Base-by-base conservation (phyloP, 768 basidiomycete species). In the Megacollybia marginata region DNA sequence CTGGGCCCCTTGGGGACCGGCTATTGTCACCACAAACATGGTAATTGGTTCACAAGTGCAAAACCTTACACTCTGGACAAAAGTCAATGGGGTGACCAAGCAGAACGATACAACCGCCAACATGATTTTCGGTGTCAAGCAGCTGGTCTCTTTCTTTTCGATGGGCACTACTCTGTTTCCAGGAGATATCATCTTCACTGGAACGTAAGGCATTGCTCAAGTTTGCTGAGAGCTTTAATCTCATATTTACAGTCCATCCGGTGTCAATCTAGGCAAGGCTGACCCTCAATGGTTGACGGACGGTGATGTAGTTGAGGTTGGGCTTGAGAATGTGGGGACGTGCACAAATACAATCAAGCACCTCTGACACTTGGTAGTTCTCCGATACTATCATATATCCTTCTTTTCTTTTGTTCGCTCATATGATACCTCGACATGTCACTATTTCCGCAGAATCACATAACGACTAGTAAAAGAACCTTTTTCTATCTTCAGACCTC, bases 131-230 rank as follows among this genome's bases (percentile, higher is more conserved):
- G 64, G 64, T 31, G 69, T 72, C 40, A 66, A 65, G 49, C 58
- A 69, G 16, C 58, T 71, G 2, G 68, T 71, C 18, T 66, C 65
- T 8, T 72, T 70, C 61, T 70, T 73, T 60, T 69, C 68, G 2
- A 73, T 73, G 71, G 70, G 71, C 1, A 72, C 62, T 9, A 73
- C 70, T 2, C 51, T 71, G 28, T 54, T 65, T 12, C 71, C 70
- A 19, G 71, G 69, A 15, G 71, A 73, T 50, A 64, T 73, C 2
- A 71, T 73, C 19, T 73, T 71, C 56, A 71, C 70, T 46, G 69
- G 69, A 59, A 70, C 67, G 70, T 69, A 28, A 28, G 23, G 23
- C 4, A 28, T 28, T 28, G 23, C 23, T 28, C 23, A 6, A 28
- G 23, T 28, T 28, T 28, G 23, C 23, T 28, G 23, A 28, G 23